Base-by-base conservation (phyloP, 2,329 filamentous ascomycete species). In the Pseudogymnoascus verrucosus region DNA sequence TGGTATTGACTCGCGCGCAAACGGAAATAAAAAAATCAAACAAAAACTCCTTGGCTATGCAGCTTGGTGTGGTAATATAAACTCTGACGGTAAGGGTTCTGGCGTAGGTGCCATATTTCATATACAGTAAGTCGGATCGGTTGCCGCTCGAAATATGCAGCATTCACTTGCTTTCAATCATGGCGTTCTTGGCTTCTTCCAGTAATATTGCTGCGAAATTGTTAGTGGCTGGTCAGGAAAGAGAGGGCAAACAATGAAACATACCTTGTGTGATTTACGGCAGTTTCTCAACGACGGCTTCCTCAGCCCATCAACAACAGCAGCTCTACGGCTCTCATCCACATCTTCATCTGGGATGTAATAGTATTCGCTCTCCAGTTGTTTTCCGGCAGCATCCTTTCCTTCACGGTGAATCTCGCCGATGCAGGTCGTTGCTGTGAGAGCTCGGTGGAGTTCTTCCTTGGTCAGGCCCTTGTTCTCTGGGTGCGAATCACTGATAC, bases 221-320 rank as follows among this genome's bases (percentile, higher is more conserved):
- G 12, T 23, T 44, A 34, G 8, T 54, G 65, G 57, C 31, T 60
- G 57, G 37, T 37, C 31, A 14, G 6, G 5, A 60, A 23, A 65
- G 57, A 37, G 39, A 59, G 36, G 34, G 54, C 60, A 23, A 19
- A 61, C 47, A 54, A 54, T 54, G 31, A 66, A 75, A 75, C 80
- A 73, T 83, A 98, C 93, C 90, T 98, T 98, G 77, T 99, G 95
- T 74, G 95, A 91, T 78, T 97, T 98, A 72, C 95, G 85, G 73
- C 95, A 97, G 72, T 88, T 89, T 68, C 95, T 84, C 71, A 99
- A 78, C 70, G 91, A 95, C 47, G 93, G 93, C 77, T 96, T 96
- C 63, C 91, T 84, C 74, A 97, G 79, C 62, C 91, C 90, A 68
- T 93, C 88, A 1, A 93, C 91, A 12, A 97, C 91, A 21, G 92